A percentile compares a stretch with the other conserved stretches of the same genome.
Evolutionary conservation across 2,329 filamentous ascomycete genomes (phyloP).

Genomic region (Cladophialophora immunda): DNA sequence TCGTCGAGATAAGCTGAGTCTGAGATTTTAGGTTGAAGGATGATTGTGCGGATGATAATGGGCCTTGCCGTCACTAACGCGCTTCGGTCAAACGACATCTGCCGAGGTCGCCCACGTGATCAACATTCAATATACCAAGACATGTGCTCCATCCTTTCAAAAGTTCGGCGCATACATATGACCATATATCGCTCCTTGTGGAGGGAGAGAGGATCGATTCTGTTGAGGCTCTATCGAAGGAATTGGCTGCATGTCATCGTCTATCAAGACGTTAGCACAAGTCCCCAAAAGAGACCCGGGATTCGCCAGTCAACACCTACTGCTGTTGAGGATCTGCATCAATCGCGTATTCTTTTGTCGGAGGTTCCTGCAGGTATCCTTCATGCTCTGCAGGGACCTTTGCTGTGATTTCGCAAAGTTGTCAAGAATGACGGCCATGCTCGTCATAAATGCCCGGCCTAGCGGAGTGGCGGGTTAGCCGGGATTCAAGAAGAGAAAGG

Average conservation of each 20-base stretch:
- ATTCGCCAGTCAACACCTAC: constrained; percentile 11
- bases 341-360: constrained; percentile 31
- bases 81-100: constrained; percentile 5
- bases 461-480: constrained; percentile 5
- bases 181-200: constrained; percentile 19
- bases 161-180: constrained; percentile 17
- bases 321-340: constrained; percentile 22
- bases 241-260: background rate
- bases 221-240: constrained; percentile 13
- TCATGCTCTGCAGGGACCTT: constrained; percentile 33
- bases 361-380: constrained; percentile 28
- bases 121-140: too few species aligned
- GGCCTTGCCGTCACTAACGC: constrained; percentile 9
- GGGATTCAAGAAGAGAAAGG: background rate
- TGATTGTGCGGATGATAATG: constrained; percentile 19
- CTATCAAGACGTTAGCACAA: constrained; percentile 13
- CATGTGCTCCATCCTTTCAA: background rate
- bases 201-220: constrained; percentile 19
- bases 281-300: background rate
- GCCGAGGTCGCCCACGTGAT: background rate
- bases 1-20: constrained; percentile 15
- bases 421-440: constrained; percentile 30
- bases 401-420: constrained; percentile 34
- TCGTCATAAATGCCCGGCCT: constrained; percentile 30
- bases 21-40: constrained; percentile 4